Percentiles rank a stretch among this genome's conserved stretches.
Evolutionary conservation across 1,139 yeast species (phyloP).

Genomic region (Kluyveromyces sp.): DNA sequence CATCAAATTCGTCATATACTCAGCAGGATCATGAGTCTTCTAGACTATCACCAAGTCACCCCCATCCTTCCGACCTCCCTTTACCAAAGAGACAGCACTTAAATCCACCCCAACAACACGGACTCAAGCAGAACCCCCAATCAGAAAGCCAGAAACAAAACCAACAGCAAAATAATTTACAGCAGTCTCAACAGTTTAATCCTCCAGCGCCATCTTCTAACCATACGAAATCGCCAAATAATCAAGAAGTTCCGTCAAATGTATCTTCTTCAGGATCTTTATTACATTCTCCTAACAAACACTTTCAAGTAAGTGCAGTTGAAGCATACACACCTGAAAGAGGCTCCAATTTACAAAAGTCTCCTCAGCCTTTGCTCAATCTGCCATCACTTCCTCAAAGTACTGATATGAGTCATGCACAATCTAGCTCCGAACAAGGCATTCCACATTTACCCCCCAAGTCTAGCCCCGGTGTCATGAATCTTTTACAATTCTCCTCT

Average conservation of each 20-base stretch:
- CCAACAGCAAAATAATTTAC: background rate
- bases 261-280: slow-evolving; percentile 19
- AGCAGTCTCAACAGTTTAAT: slow-evolving; percentile 7
- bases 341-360: slow-evolving; percentile 37
- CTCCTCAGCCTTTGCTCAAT: slow-evolving; percentile 2
- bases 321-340: slow-evolving; percentile 83
- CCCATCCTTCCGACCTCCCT: slow-evolving; percentile 5
- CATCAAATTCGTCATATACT: slow-evolving; percentile 1
- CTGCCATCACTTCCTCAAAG: slow-evolving; percentile 3
- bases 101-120: slow-evolving; percentile 7
- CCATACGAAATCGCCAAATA: slow-evolving; percentile 27
- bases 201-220: slow-evolving; percentile 11
- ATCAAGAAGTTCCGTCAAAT: slow-evolving; percentile 20
- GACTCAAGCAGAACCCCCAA: slow-evolving; percentile 8
- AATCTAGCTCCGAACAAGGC: slow-evolving; percentile 3
- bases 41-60: background rate
- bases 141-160: background rate
- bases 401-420: slow-evolving; percentile 3
- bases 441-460: background rate
- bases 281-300: slow-evolving; percentile 37
- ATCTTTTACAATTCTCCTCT: slow-evolving; percentile 68
- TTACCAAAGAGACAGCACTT: slow-evolving; percentile 9
- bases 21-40: background rate
- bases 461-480: slow-evolving; percentile 68
- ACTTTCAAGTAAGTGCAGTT: slow-evolving; percentile 47